Evolutionary conservation across 495 filamentous ascomycete species (phyloP).

Genomic region (Trichodelitschia bisporula): DNA sequence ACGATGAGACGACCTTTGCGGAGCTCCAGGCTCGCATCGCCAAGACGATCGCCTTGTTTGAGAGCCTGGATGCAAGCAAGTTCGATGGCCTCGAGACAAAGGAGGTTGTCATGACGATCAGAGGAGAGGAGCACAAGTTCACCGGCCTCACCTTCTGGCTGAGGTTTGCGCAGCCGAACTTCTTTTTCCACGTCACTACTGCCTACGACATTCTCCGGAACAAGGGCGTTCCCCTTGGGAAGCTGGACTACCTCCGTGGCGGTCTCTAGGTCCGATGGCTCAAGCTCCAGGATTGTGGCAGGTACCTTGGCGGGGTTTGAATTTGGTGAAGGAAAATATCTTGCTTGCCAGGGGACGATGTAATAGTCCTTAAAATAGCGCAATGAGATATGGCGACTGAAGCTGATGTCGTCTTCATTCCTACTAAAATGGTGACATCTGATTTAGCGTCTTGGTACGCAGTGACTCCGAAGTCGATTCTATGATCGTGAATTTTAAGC

Average conservation of each 20-base stretch:
- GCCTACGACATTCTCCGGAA: slow-evolving; percentile 29
- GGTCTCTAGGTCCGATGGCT: too few relatives aligned
- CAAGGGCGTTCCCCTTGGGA: slow-evolving; percentile 31
- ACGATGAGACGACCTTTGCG: slow-evolving; percentile 7
- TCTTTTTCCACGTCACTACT: slow-evolving; percentile 31
- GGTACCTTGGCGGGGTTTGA: too few relatives aligned
- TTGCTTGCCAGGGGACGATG: too few relatives aligned
- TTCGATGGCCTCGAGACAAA: slow-evolving; percentile 7
- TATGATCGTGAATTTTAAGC: too few relatives aligned
- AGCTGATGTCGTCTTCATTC: too few relatives aligned
- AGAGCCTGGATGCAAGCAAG: slow-evolving; percentile 1
- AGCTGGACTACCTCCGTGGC: slow-evolving; percentile 29
- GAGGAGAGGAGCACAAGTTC: slow-evolving; percentile 4
- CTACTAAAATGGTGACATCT: too few relatives aligned
- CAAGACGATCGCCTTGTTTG: slow-evolving; percentile 6
- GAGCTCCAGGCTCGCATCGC: slow-evolving; percentile 7
- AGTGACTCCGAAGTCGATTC: too few relatives aligned
- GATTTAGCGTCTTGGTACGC: too few relatives aligned
- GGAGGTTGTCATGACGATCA: slow-evolving; percentile 1
- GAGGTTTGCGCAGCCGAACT: slow-evolving; percentile 23
- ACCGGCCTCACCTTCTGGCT: slow-evolving; percentile 13
- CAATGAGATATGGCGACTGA: too few relatives aligned
- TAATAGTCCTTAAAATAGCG: too few relatives aligned
- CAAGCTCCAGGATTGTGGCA: too few relatives aligned
- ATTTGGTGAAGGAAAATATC: too few relatives aligned